Base-by-base conservation (phyloP, 208 protist species). In the Leishmania arabica region DNA sequence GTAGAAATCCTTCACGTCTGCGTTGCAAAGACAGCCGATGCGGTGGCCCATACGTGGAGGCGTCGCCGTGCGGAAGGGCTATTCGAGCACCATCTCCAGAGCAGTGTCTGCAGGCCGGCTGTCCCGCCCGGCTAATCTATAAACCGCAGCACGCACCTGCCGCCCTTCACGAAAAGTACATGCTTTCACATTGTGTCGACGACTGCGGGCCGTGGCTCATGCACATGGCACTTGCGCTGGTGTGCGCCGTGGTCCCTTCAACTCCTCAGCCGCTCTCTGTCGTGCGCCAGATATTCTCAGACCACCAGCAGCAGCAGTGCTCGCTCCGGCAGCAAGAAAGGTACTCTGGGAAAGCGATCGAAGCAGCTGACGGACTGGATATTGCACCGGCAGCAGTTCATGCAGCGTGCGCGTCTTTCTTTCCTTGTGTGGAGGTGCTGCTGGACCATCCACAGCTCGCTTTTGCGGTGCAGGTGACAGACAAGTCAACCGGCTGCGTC, bases 381-480 rank as follows among this genome's bases (percentile, higher is more conserved):
- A 11, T 4, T 2, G 19, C 66, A 49, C 17, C 66, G 17, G 17
- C 66, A 15, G 31, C 66, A 19, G 21, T 19, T 24, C 31, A 11
- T 15, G n/a, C 7, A 3, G 19, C 9, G 19, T 71, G 40, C 42
- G 66, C 66, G 37, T 21, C 40, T 17, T 49, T 71, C 51, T 93
- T 94, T 37, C 84, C 87, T 3, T 83, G 84, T 66, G 78, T 89
- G 9, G 76, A 83, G 66, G 78, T 80, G 45, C 66, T 95, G 45
- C 77, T 92, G 45, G 84, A 88, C 27, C 90, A 94, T 66, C 90
- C 88, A 0, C 88, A 95, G 13, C 65, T 93, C 1, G 66, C 83
- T 65, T 95, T 93, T 69, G 85, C 86, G 19, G 27, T 93, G n/a
- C 49, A 87, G 24, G 34, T 88, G 11, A 74, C 51, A n/a, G 82